These are phyloP conservation scores for Microsporum audouinii DNA, from an alignment of 2,329 filamentous ascomycete species.

Conservation along the genomic window DNA sequence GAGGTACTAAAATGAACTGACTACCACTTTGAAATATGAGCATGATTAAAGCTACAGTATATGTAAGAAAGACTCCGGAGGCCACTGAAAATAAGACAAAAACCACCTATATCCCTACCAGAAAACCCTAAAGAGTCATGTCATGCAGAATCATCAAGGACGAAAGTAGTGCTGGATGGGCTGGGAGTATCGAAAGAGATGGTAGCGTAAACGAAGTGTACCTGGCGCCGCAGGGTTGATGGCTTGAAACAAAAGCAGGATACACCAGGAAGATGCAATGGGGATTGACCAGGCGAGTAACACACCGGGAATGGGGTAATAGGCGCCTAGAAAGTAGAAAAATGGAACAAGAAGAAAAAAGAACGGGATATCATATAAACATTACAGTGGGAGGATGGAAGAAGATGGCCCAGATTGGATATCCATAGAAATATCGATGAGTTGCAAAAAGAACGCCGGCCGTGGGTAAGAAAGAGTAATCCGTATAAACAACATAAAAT, in stretches of 20 bases:
- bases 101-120: background rate
- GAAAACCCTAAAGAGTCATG: background rate
- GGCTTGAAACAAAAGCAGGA: background rate
- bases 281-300: background rate
- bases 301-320: too few species aligned
- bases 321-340: background rate
- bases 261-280: background rate
- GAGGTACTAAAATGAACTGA: background rate
- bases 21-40: background rate
- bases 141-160: background rate
- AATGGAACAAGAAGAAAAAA: background rate
- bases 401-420: background rate
- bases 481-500: background rate
- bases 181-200: background rate
- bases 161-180: background rate
- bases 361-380: background rate
- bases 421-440: background rate
- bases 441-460: background rate
- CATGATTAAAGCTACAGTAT: background rate
- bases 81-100: background rate
- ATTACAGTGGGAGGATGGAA: background rate
- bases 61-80: background rate
- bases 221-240: background rate
- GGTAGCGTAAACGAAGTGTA: background rate
- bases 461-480: background rate